Conservation (phyloP, 345 rosid genomes). For the Melaleuca quinquenervia region DNA sequence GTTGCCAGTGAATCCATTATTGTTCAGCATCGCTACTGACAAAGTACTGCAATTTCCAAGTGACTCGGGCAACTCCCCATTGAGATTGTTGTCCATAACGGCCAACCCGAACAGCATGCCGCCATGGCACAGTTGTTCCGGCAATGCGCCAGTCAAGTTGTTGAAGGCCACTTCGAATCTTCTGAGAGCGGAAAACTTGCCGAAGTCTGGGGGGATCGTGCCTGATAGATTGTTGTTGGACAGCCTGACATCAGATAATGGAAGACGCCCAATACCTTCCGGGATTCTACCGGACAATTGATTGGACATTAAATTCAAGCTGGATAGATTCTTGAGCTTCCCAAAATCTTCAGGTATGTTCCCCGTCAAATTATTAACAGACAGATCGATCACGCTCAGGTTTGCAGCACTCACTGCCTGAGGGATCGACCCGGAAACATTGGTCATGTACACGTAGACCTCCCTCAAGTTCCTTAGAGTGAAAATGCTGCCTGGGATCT, state of each 20-base stretch:
- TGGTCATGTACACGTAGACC: slow-evolving; percentile 17
- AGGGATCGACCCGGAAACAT: slow-evolving; percentile 41
- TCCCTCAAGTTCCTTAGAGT: slow-evolving; percentile 29
- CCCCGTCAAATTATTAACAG: slow-evolving; percentile 30
- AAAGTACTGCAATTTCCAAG: slow-evolving; percentile 40
- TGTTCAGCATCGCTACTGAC: neutral
- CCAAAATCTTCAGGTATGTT: slow-evolving; percentile 39
- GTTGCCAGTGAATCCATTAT: slow-evolving; percentile 28
- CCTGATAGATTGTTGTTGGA: slow-evolving; percentile 46
- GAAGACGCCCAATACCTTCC: slow-evolving; percentile 25
- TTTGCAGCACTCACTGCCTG: slow-evolving; percentile 15
- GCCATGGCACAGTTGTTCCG: slow-evolving; percentile 31
- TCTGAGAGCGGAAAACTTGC: slow-evolving; percentile 25
- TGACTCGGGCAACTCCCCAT: slow-evolving; percentile 42
- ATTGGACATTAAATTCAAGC: slow-evolving; percentile 20
- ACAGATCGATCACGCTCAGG: slow-evolving; percentile 31
- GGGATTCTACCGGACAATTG: slow-evolving; percentile 49
- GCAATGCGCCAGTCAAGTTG: slow-evolving; percentile 30
- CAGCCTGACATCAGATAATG: slow-evolving; percentile 24
- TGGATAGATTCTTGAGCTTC: slow-evolving; percentile 17
- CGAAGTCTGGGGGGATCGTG: slow-evolving; percentile 36
- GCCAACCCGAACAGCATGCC: slow-evolving; percentile 31
- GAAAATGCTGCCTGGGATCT: slow-evolving; percentile 30
- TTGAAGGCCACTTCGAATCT: slow-evolving; percentile 29
- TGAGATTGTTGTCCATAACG: slow-evolving; percentile 32